A percentile compares a stretch with the other conserved stretches of the same genome.
These are phyloP conservation scores for Jamesozyma piceae DNA, from an alignment of 805 yeast genomes.

Conservation along the genomic window DNA sequence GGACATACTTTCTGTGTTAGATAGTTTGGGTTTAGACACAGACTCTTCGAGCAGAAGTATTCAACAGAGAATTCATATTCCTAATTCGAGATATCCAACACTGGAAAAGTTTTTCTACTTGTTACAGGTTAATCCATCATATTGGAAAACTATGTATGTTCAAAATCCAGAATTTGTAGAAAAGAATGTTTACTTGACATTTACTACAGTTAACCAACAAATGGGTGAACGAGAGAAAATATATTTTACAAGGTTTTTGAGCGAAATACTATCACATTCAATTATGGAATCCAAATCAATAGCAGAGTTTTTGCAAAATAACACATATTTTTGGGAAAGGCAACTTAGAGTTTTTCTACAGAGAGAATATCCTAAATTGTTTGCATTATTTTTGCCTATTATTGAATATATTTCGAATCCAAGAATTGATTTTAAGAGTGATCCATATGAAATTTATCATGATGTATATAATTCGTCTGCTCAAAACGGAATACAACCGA, in stretches of 20 bases:
- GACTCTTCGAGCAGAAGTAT: background rate
- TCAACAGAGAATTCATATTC: conserved; percentile 3
- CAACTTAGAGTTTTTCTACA: conserved; percentile 34
- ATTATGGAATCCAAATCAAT: conserved; percentile 23
- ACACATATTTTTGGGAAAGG: conserved; percentile 35
- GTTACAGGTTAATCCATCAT: conserved; percentile 73
- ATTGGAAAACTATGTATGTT: conserved; percentile 49
- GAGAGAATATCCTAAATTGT: conserved; percentile 29
- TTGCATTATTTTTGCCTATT: conserved; percentile 31
- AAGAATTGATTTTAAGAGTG: conserved; percentile 61
- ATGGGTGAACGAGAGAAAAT: conserved; percentile 54
- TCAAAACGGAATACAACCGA: conserved; percentile 55
- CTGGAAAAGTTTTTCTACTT: conserved; percentile 75
- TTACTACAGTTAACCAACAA: conserved; percentile 23
- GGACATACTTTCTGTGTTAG: conserved; percentile 65
- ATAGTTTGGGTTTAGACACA: conserved; percentile 48
- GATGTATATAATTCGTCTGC: conserved; percentile 33
- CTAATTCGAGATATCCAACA: conserved; percentile 15
- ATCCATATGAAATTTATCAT: conserved; percentile 54
- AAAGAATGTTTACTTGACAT: conserved; percentile 23
- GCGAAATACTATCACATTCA: conserved; percentile 37
- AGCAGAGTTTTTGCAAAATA: conserved; percentile 20
- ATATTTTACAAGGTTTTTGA: conserved; percentile 51
- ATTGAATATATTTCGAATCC: conserved; percentile 31
- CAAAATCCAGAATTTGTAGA: conserved; percentile 25